Base-by-base conservation (phyloP, 805 yeast species). In the Kodamaea jinghongensis region DNA sequence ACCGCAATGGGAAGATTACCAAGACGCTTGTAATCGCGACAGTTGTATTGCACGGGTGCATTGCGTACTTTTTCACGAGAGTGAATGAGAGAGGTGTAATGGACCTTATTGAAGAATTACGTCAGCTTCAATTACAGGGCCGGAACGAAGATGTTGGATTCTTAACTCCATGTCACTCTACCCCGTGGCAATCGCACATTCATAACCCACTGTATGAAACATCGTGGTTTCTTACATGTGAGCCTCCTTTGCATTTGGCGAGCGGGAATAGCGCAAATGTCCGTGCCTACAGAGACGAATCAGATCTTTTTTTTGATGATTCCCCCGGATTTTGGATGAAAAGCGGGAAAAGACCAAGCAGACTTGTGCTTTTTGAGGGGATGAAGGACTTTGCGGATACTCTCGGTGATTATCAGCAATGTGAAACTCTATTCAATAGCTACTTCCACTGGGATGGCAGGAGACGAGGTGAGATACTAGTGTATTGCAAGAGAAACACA, bases 101-200 rank as follows among this genome's bases (percentile, higher is more conserved):
- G 11, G 80, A 75, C 28, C 82, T 89, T 0, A 71, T 84, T 9
- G 61, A 75, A 10, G 70, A 67, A 34, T 52, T 90, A 15, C 70
- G 80, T 29, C 44, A 52, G 8, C 5, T 6, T 8, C 23, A 20
- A 20, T 20, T 20, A 8, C 23, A 20, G 4, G 50, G 55, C 11
- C 13, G 20, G 3, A 70, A 77, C 7, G 45, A 60, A 6, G 71
- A 84, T 1, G 63, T 90, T 20, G 96, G 96, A 0, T 86, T 93
- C 50, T 60, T 93, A 11, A 88, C 90, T 55, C 99, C 99, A 0
- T 93, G 99, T 53, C 99, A 93, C 60, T 90, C 98, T 0, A 91
- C 97, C 0, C 99, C 99, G 2, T 86, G 93, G 81, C 96, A 88
- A 55, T 78, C 93, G 17, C 80, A 84, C 55, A 61, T 93, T 29